Evolutionary conservation across 2,329 filamentous ascomycete species (phyloP), one percentile per base, ranked within the genome.

Genomic region (Esteya vermicola): DNA sequence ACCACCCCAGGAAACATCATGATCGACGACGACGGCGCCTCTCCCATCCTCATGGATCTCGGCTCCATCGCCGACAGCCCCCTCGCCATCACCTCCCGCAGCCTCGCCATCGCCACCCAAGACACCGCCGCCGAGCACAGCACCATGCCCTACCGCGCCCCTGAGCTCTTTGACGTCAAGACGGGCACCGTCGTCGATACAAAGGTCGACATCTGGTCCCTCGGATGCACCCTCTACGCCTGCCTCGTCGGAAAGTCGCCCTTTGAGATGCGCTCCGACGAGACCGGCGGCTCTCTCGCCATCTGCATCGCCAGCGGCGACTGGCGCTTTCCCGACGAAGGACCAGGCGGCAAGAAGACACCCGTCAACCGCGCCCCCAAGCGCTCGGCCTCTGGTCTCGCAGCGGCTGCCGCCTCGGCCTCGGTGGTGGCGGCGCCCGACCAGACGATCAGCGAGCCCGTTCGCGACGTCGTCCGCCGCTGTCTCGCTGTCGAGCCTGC

Each of bases 61-160:
- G 91, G 91, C 47, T 95, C 86, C 42, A 69, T 98, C 42, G 81
- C 85, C 31, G 82, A 82, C 16, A 86, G 85, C 2, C 91, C 91
- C 2, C 84, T 85, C 42, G 75, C 84, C 21, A 89, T 96, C 50
- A 93, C 89, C 5, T 91, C 84, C 16, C 80, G 89, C 45, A 93
- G 85, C 3, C 71, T 93, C 40, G 91, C 91, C 33, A 75, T 98
- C 36, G 85, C 88, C 39, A 83, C 93, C 27, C 91, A 96, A 62
- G 91, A 98, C 59, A 83, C 77, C 31, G 91, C 91, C 19, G 91
- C 89, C 40, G 91, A 98, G 59, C 89, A 96, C 67, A 89, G 80
- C 48, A 98, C 91, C 31, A 96, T 98, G 89, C 88, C 91, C 0
- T 98, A 98, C 63, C 85, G 91, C 44, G 91, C 91, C 2, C 91